Evolutionary conservation across 495 filamentous ascomycete genomes (phyloP).

Genomic region (Podospora pseudopauciseta): DNA sequence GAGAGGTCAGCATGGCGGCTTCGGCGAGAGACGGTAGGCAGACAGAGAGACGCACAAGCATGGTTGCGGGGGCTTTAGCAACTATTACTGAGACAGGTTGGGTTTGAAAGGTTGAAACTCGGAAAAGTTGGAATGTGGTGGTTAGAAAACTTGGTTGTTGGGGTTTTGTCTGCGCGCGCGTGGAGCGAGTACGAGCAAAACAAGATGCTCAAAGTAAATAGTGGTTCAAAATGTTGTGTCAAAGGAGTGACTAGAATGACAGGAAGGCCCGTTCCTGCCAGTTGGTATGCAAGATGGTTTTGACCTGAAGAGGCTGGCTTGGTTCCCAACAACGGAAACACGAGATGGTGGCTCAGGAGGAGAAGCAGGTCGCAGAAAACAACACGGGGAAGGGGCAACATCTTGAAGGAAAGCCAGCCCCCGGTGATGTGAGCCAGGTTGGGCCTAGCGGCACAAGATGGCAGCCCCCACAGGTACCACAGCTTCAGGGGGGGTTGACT

Average conservation of each 20-base stretch:
- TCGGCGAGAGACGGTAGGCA: not conserved
- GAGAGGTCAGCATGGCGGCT: not conserved
- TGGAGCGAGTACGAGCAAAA: constrained; percentile 1
- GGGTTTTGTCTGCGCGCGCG: not conserved
- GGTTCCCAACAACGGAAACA: constrained; percentile 5
- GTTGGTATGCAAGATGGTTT: not conserved
- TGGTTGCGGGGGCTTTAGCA: not conserved
- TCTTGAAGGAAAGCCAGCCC: not conserved
- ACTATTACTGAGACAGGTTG: constrained; percentile 4
- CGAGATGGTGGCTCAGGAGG: constrained; percentile 14
- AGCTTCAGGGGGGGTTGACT: not conserved
- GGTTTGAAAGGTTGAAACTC: not conserved
- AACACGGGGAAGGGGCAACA: not conserved
- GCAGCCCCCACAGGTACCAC: not conserved
- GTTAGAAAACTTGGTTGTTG: not conserved
- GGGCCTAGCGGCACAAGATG: not conserved
- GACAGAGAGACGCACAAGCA: constrained; percentile 13
- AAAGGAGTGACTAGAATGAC: constrained; percentile 29
- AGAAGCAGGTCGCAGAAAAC: not conserved
- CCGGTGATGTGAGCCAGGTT: not conserved
- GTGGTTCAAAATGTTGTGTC: constrained; percentile 11
- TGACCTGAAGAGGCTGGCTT: constrained; percentile 3
- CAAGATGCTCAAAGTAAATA: constrained; percentile 1
- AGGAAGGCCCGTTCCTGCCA: constrained; percentile 10
- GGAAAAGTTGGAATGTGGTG: not conserved